Evolutionary conservation across 2,329 filamentous ascomycete species (phyloP), one percentile per base, ranked within the genome.

Genomic region (Magnaporthales sp.): DNA sequence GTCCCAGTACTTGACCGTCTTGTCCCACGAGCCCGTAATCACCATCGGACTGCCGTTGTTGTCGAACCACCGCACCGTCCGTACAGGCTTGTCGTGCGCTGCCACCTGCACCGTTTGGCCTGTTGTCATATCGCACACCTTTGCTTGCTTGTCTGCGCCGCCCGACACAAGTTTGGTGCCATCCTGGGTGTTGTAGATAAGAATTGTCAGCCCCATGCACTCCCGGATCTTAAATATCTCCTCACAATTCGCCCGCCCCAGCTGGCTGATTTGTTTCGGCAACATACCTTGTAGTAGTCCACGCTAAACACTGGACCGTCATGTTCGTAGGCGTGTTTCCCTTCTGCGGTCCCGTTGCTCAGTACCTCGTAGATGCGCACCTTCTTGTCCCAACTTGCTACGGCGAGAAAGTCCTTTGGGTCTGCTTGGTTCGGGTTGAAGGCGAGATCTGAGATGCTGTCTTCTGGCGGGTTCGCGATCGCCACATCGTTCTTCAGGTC

Each of bases 361-460:
- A 89, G 87, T 75, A 98, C 92, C 78, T 98, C 92, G 80, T 98
- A 99, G 75, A 99, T 94, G 74, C 93, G 90, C 70, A 98, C 92
- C 77, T 97, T 96, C 82, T 96, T 96, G 80, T 99, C 95, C 95
- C 95, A 99, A 73, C 92, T 97, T 63, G 92, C 83, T 46, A 97
- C 91, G 27, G 94, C 93, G 22, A 99, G 84, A 75, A 96, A 91
- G 73, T 98, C 92, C 71, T 77, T 77, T 80, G 85, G 66, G 83
- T 83, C 74, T 77, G 75, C 62, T 1, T 77, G 73, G 75, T 82
- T 74, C 69, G 80, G 74, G 74, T 83, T 74, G 80, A 97, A 99
- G 63, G 87, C 82, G 68, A 99, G 84, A 75, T 93, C 92, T 46
- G 93, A 93, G 74, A 98, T 90, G 77, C 91, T 91, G 79, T 99